Evolutionary conservation across 2,329 filamentous ascomycete species (phyloP), one percentile per base, ranked within the genome.

Genomic region (Colletotrichum tabaci): DNA sequence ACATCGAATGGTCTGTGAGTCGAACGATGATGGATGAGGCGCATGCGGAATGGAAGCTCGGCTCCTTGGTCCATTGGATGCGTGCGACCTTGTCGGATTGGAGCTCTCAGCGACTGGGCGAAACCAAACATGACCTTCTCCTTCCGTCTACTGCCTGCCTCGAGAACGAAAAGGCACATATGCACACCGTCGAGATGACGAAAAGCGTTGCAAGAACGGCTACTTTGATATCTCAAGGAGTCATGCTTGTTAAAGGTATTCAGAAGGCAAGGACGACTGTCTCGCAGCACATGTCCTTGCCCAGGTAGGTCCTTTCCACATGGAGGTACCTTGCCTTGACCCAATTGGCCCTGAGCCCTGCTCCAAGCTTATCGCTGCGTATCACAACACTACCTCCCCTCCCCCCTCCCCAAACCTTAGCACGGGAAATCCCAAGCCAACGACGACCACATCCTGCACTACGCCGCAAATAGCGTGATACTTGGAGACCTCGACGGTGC

Each of bases 401-500:
- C 42, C 12, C 16, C 40, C 42, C 42, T 38, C 60, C 23, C 40
- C 61, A 56, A 65, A 64, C 66, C 46, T 68, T 44, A 68, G 64
- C 52, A 68, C 40, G 42, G 60, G 23, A 50, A 68, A 52, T 68
- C 52, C 66, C 66, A 68, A 68, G 52, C 66, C 66, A 64, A 68
- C 60, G 42, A 35, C 21, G 50, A 18, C 60, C 42, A 52, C 44
- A 30, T 42, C 47, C 66, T 56, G 42, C 52, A 56, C 60, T 23
- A 64, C 60, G 13, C 23, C 16, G 60, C 46, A 62, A 55, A 68
- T 64, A 65, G 66, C 52, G 66, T 18, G 35, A 57, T 26, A 65
- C 60, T n/a, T n/a, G 23, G 52, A 38, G 18, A 35, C 23, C 21
- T 15, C 4, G 52, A 38, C 26, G 12, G 23, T n/a, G 13, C 57